Evolutionary conservation across 345 rosid genomes (phyloP), one percentile per base, ranked within the genome.

Genomic region (Anastatica hierochuntica): DNA sequence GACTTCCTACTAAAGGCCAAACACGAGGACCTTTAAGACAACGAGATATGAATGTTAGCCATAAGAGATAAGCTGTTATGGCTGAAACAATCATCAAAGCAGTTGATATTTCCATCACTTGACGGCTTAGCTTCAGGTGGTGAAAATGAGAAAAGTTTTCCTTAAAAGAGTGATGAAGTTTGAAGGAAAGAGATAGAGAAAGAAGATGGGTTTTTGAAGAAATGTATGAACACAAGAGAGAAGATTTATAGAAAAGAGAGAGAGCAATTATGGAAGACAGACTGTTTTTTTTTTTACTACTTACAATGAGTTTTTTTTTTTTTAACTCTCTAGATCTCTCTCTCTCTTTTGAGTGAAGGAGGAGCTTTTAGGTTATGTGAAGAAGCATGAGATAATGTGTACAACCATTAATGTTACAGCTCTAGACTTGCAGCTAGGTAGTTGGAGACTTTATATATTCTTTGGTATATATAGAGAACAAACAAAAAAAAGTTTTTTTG

Each of bases 31-130:
- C 98, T 50, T 69, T 76, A 7, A 81, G 55, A 10, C 85, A 71
- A 70, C 97, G 94, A 10, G 86, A 83, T 64, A 83, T 81, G 87
- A 81, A 88, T 8, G 82, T 79, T 56, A 92, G 78, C 98, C 98
- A 92, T 21, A 88, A 65, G 14, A 81, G 70, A 67, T 92, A 92
- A 3, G 83, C 83, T 4, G 85, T 81, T 14, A 85, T 76, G 7
- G 79, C 94, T 51, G 84, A 70, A 36, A 85, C 58, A 24, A 85
- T 66, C 53, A 85, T 56, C 14, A 88, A 62, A 12, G 83, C 95
- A 10, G 87, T 81, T 0, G 77, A 70, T 24, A 56, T 62, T 7
- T 88, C 97, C 96, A 85, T 92, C 14, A 42, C 17, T 33, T 43
- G 70, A 5, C 20, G 6, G 21, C 26, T 6, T 30, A 4, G 21